These are phyloP conservation scores for Colletotrichum salicis DNA, from an alignment of 2,329 filamentous ascomycete genomes.

Conservation along the genomic window DNA sequence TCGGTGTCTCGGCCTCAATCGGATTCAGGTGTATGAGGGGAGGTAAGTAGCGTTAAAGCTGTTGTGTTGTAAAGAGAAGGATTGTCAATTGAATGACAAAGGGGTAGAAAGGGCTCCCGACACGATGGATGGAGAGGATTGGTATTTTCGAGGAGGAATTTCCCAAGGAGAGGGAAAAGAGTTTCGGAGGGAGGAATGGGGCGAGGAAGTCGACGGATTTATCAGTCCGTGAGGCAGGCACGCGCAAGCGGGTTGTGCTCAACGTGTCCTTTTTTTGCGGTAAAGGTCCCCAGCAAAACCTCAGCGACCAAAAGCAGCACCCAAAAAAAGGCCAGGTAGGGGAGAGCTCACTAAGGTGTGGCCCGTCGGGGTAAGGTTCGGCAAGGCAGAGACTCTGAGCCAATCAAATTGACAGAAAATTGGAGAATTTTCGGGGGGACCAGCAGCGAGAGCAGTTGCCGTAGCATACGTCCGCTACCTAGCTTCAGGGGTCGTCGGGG, in stretches of 20 bases:
- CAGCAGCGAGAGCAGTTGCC: slow-evolving; percentile 17
- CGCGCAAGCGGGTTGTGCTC: slow-evolving; percentile 28
- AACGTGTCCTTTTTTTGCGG: slow-evolving; percentile 39
- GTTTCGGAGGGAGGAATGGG: slow-evolving; percentile 35
- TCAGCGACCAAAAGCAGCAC: slow-evolving; percentile 1
- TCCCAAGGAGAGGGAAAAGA: slow-evolving; percentile 32
- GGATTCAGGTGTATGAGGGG: background rate
- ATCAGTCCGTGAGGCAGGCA: slow-evolving; percentile 34
- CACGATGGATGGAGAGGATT: slow-evolving; percentile 24
- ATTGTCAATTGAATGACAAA: slow-evolving; percentile 34
- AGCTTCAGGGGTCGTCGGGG: slow-evolving; percentile 23
- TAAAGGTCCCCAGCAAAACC: slow-evolving; percentile 22
- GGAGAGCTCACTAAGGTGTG: slow-evolving; percentile 21
- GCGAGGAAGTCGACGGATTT: slow-evolving; percentile 34
- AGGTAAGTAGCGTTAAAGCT: slow-evolving; percentile 21
- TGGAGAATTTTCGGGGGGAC: slow-evolving; percentile 9
- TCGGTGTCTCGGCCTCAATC: slow-evolving; percentile 13
- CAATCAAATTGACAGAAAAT: slow-evolving; percentile 19
- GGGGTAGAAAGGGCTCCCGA: slow-evolving; percentile 21
- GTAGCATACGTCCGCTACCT: background rate
- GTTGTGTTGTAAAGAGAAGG: slow-evolving; percentile 21
- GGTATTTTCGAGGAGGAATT: slow-evolving; percentile 27
- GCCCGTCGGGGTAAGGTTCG: slow-evolving; percentile 16
- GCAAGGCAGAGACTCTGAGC: background rate
- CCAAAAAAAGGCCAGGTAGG: slow-evolving; percentile 27